Conservation (phyloP, 2,329 filamentous ascomycete genomes). For the Aureobasidium sp. region DNA sequence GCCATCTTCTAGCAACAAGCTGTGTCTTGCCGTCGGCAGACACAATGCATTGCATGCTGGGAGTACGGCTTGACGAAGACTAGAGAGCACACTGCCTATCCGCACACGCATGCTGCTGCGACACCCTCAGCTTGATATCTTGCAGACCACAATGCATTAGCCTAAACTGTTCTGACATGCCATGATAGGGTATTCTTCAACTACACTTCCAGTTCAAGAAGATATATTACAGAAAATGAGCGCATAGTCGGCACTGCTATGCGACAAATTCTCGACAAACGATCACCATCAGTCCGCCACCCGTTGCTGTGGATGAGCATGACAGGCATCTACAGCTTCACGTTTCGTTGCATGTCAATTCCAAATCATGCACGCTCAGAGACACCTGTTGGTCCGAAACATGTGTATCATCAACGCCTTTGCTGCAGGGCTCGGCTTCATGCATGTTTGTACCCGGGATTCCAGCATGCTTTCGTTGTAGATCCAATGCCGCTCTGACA, state of each 20-base stretch:
- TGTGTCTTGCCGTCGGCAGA: not conserved
- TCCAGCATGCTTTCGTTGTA: not conserved
- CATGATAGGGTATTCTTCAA: constrained; percentile 78
- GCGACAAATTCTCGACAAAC: not conserved
- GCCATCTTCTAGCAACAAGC: not conserved
- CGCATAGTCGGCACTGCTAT: not conserved
- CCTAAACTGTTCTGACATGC: not conserved
- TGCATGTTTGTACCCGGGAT: not conserved
- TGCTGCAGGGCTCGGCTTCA: constrained; percentile 4
- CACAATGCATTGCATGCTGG: not conserved
- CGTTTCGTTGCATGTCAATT: constrained; percentile 4
- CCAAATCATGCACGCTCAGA: constrained; percentile 5
- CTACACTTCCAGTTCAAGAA: constrained; percentile 99
- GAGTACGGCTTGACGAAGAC: not conserved
- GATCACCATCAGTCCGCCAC: not conserved
- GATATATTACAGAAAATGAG: constrained; percentile 43
- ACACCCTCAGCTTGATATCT: not conserved
- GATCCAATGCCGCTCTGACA: constrained; percentile 4
- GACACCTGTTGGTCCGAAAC: not conserved
- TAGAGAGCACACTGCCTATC: not conserved
- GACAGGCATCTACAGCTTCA: not conserved
- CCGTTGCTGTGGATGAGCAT: not conserved
- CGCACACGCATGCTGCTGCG: not conserved
- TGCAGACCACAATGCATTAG: not conserved
- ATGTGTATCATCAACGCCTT: constrained; percentile 6